Percentiles rank a stretch among this genome's conserved stretches.
Conservation (phyloP, 1,284 basidiomycete genomes). For the Apiotrichum gracile region DNA sequence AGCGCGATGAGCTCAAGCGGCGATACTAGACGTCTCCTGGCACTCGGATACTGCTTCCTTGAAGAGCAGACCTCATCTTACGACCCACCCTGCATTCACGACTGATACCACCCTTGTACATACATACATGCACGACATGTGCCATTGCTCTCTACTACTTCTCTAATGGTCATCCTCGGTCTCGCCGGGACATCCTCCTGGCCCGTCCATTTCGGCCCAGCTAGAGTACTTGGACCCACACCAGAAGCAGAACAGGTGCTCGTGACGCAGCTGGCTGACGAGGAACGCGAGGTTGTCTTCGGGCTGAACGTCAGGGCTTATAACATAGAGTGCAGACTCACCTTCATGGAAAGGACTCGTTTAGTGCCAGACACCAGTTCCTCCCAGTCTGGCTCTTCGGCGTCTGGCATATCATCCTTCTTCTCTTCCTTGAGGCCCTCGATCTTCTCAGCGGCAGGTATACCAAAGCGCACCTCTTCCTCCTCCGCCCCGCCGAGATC, state of each 20-base stretch:
- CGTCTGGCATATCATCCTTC: slow-evolving; percentile 9
- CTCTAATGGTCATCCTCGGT: slow-evolving; percentile 46
- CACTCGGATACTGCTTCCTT: background rate
- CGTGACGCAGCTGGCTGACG: slow-evolving; percentile 38
- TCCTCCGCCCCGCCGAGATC: slow-evolving; percentile 21
- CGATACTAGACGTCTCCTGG: slow-evolving; percentile 23
- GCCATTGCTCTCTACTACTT: background rate
- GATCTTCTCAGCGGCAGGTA: slow-evolving; percentile 2
- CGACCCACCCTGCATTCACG: background rate
- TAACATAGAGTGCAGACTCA: slow-evolving; percentile 23
- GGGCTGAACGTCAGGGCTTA: slow-evolving; percentile 19
- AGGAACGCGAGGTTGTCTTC: slow-evolving; percentile 37
- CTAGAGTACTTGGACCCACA: slow-evolving; percentile 38
- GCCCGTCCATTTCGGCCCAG: slow-evolving; percentile 43
- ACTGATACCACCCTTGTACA: slow-evolving; percentile 1
- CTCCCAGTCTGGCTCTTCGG: slow-evolving; percentile 29
- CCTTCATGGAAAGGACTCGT: slow-evolving; percentile 41
- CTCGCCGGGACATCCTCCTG: slow-evolving; percentile 45
- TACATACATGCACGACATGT: background rate
- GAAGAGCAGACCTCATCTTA: background rate
- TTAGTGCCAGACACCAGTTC: slow-evolving; percentile 33
- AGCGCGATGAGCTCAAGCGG: slow-evolving; percentile 22
- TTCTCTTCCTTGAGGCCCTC: slow-evolving; percentile 3
- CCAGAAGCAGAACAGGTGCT: slow-evolving; percentile 47
- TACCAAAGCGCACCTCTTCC: slow-evolving; percentile 16